phyloP scores from a whole-genome alignment of 2,329 filamentous ascomycete species.

The Aureobasidium namibiae region DNA sequence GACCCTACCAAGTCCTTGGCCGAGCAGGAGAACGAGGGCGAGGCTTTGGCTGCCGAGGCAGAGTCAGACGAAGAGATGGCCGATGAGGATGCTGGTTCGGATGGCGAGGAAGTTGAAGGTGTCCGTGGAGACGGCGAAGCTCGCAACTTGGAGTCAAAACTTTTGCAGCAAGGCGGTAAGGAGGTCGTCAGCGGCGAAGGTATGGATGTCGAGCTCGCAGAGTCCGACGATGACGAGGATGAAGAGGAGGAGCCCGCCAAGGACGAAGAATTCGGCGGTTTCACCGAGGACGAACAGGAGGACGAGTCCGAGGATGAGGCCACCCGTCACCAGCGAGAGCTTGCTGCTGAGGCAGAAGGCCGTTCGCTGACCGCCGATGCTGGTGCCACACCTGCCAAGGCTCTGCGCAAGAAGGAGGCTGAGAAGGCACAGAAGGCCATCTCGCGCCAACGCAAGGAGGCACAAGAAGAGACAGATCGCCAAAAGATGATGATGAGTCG shows the following conservation, averaged over 20 bases:
- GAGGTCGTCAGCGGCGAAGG: constrained; percentile 25
- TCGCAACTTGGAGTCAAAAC: constrained; percentile 24
- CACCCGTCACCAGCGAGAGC: constrained; percentile 71
- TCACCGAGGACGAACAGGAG: constrained; percentile 39
- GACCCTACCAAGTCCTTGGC: constrained; percentile 80
- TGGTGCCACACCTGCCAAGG: constrained; percentile 48
- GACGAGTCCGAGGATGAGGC: constrained; percentile 53
- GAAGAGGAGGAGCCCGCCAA: constrained; percentile 40
- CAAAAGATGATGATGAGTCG: constrained; percentile 98
- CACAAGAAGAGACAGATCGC: constrained; percentile 81
- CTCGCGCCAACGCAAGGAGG: constrained; percentile 51
- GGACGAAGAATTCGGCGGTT: constrained; percentile 36
- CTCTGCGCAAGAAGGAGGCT: constrained; percentile 57
- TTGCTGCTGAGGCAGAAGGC: constrained; percentile 85
- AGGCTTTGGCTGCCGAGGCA: constrained; percentile 52
- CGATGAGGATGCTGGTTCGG: constrained; percentile 27
- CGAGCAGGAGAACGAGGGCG: constrained; percentile 79
- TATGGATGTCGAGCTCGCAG: constrained; percentile 41
- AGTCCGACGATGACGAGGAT: constrained; percentile 37
- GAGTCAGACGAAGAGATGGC: constrained; percentile 42
- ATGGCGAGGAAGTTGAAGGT: constrained; percentile 28
- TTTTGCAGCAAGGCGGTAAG: constrained; percentile 18
- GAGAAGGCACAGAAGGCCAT: constrained; percentile 62
- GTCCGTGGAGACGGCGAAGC: constrained; percentile 32
- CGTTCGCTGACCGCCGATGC: constrained; percentile 41